Percentiles rank a stretch among this genome's conserved stretches.
Evolutionary conservation across 495 filamentous ascomycete genomes (phyloP).

Genomic region (Penicillium mononematosum): DNA sequence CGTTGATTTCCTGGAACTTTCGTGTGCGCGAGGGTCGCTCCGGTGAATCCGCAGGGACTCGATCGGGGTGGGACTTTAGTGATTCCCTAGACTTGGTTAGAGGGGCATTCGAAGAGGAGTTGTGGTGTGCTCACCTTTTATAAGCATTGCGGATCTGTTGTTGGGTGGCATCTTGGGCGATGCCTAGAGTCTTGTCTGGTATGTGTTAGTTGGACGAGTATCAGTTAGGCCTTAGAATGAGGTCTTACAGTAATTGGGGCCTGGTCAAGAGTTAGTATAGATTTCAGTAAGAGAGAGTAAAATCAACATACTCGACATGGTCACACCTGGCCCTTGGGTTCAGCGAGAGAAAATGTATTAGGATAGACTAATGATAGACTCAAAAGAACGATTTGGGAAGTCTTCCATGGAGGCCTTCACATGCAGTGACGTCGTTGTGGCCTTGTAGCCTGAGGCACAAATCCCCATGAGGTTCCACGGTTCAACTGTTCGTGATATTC

Average conservation of each 20-base stretch:
- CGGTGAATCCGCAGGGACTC: slow-evolving; percentile 79
- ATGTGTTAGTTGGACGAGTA: slow-evolving; percentile 7
- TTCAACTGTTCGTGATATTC: background rate
- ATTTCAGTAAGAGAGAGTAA: background rate
- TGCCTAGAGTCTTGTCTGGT: slow-evolving; percentile 64
- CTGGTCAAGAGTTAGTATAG: slow-evolving; percentile 14
- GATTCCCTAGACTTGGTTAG: slow-evolving; percentile 62
- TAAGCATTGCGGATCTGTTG: slow-evolving; percentile 93
- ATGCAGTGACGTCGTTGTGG: slow-evolving; percentile 23
- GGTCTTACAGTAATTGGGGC: slow-evolving; percentile 28
- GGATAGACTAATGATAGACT: background rate
- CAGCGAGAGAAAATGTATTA: background rate
- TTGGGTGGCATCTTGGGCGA: slow-evolving; percentile 69
- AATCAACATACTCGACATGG: slow-evolving; percentile 28
- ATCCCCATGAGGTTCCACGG: background rate
- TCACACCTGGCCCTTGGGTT: background rate
- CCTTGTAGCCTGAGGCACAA: slow-evolving; percentile 1
- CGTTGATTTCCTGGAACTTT: slow-evolving; percentile 94
- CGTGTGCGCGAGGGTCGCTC: slow-evolving; percentile 80
- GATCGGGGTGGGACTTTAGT: slow-evolving; percentile 90
- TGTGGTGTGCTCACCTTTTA: slow-evolving; percentile 62
- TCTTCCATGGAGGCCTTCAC: slow-evolving; percentile 1
- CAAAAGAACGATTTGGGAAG: background rate
- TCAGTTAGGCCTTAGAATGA: background rate
- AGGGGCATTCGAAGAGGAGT: slow-evolving; percentile 1